phyloP scores from a whole-genome alignment of 345 rosid genomes.

The Eucalyptus melliodora region DNA sequence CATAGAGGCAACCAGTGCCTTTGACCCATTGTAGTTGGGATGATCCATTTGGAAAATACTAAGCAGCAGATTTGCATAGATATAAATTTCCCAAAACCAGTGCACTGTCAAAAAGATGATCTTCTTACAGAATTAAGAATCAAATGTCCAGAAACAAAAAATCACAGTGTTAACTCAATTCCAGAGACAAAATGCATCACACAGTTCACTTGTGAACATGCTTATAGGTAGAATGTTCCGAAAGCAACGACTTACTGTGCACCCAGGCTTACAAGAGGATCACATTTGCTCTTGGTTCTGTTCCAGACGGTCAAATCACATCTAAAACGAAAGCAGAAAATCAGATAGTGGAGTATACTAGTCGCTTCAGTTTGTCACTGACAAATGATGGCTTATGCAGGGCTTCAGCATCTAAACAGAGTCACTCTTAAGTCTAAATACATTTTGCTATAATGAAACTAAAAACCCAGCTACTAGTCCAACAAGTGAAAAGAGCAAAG shows the following conservation, averaged over 20 bases:
- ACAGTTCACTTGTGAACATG: neutral
- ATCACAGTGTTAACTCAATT: neutral
- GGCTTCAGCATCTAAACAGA: neutral
- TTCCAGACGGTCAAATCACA: conserved; percentile 90
- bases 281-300: conserved; percentile 90
- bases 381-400: neutral
- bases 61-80: neutral
- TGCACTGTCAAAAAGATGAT: neutral
- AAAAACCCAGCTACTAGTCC: neutral
- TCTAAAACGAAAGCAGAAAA: conserved; percentile 11
- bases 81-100: neutral
- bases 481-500: neutral
- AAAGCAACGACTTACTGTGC: conserved; percentile 53
- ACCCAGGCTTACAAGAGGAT: conserved; percentile 68
- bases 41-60: neutral
- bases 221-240: neutral
- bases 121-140: neutral
- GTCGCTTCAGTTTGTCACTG: neutral
- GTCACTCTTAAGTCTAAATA: neutral
- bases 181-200: neutral
- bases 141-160: neutral
- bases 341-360: neutral
- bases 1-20: neutral
- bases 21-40: neutral
- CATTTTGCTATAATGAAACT: neutral